Conservation (phyloP, 257 asterid species). For the Capsicum baccatum region DNA sequence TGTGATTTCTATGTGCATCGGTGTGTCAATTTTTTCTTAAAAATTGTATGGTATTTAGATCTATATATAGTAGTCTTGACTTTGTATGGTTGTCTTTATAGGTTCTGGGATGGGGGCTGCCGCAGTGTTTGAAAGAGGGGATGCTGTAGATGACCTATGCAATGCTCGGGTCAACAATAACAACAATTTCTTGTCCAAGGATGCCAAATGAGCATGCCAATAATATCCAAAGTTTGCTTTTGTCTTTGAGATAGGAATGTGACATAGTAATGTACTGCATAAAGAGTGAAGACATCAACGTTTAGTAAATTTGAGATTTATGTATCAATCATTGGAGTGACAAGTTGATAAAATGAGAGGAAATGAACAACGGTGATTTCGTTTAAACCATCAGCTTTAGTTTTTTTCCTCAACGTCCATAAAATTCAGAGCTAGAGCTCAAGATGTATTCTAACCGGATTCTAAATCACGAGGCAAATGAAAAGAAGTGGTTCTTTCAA, state of each 20-base stretch:
- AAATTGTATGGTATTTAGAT: not conserved
- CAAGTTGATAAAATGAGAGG: not conserved
- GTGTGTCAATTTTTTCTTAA: constrained; percentile 36
- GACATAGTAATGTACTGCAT: not conserved
- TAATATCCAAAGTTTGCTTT: constrained; percentile 4
- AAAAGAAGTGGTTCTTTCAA: too few relatives aligned
- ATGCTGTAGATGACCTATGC: constrained; percentile 62
- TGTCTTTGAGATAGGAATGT: not conserved
- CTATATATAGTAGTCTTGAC: not conserved
- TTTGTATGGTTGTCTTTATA: constrained; percentile 30
- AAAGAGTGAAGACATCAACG: not conserved
- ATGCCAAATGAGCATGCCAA: constrained; percentile 37
- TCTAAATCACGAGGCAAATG: not conserved
- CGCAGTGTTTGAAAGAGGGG: constrained; percentile 90
- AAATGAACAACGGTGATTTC: not conserved
- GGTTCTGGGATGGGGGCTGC: constrained; percentile 99
- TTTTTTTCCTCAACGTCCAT: not conserved
- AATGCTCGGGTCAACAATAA: constrained; percentile 43
- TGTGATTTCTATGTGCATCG: constrained; percentile 96
- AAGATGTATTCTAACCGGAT: not conserved
- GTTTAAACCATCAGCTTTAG: not conserved
- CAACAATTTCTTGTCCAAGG: constrained; percentile 48
- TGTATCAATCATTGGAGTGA: not conserved
- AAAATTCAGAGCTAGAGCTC: not conserved
- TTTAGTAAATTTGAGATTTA: not conserved